Evolutionary conservation across 2,329 filamentous ascomycete species (phyloP).

Genomic region (Zelopaecilomyces penicillatus): DNA sequence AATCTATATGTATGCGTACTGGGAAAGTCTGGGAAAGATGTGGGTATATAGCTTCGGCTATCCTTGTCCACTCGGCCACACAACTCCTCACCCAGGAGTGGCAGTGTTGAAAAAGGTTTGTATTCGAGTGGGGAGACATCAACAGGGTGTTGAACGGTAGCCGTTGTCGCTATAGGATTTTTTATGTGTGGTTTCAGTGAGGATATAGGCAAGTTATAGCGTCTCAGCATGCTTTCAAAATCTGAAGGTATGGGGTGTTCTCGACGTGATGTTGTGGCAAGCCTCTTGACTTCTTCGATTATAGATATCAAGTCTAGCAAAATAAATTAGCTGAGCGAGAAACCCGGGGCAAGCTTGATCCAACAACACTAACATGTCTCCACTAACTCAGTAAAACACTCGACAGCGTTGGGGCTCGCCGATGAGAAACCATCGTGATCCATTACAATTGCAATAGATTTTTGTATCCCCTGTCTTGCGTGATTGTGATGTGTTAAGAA

Average conservation of each 20-base stretch:
- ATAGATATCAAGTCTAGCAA: slow-evolving; percentile 40
- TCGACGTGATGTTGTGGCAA: slow-evolving; percentile 42
- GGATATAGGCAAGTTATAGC: slow-evolving; percentile 42
- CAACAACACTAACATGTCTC: slow-evolving; percentile 49
- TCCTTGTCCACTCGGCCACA: slow-evolving; percentile 51
- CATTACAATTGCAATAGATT: slow-evolving; percentile 47
- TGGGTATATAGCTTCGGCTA: slow-evolving; percentile 47
- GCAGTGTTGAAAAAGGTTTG: slow-evolving; percentile 33
- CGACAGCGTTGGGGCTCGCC: slow-evolving; percentile 47
- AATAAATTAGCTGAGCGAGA: slow-evolving; percentile 11
- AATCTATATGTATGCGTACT: slow-evolving; percentile 57
- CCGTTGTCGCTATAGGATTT: slow-evolving; percentile 37
- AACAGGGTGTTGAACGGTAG: slow-evolving; percentile 30
- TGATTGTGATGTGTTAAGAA: slow-evolving; percentile 23
- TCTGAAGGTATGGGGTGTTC: slow-evolving; percentile 47
- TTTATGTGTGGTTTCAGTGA: slow-evolving; percentile 49
- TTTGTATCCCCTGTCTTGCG: slow-evolving; percentile 35
- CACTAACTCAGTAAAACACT: slow-evolving; percentile 46
- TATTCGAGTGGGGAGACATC: slow-evolving; percentile 30
- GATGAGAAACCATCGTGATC: slow-evolving; percentile 51
- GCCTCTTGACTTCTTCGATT: slow-evolving; percentile 37
- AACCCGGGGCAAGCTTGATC: background rate
- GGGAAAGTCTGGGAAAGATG: slow-evolving; percentile 52
- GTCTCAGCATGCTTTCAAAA: slow-evolving; percentile 44
- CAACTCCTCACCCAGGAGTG: slow-evolving; percentile 44